Conservation (phyloP, 2,329 filamentous ascomycete species). For the Ophiocordyceps camponoti-saundersi region DNA sequence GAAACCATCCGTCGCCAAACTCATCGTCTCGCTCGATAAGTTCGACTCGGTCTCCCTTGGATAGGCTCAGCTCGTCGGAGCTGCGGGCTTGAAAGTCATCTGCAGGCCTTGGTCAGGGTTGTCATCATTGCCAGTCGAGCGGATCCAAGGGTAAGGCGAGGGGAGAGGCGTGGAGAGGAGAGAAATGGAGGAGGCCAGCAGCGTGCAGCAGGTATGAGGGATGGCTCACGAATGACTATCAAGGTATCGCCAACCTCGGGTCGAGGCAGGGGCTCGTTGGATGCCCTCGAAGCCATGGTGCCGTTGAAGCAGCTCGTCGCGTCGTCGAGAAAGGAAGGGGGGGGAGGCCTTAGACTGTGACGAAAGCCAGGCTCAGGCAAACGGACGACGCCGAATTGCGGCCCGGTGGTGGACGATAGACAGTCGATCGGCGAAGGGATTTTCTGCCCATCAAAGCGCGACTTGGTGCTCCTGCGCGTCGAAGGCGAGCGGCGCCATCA, state of each 20-base stretch:
- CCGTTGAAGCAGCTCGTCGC: slow-evolving; percentile 1
- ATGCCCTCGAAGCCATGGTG: slow-evolving; percentile 24
- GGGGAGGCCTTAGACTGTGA: too few relatives aligned
- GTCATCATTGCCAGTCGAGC: background rate
- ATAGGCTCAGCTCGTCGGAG: slow-evolving; percentile 78
- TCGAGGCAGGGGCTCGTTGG: slow-evolving; percentile 19
- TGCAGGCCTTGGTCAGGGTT: slow-evolving; percentile 16
- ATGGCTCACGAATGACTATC: slow-evolving; percentile 51
- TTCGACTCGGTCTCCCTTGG: slow-evolving; percentile 71
- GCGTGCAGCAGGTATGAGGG: slow-evolving; percentile 7
- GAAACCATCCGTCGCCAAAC: slow-evolving; percentile 76
- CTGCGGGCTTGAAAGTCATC: slow-evolving; percentile 88
- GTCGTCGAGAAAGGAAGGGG: background rate
- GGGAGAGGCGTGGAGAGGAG: background rate
- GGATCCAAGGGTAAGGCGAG: background rate
- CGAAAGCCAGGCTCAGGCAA: too few relatives aligned
- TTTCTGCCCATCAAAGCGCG: slow-evolving; percentile 2
- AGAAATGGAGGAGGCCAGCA: background rate
- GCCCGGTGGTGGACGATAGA: too few relatives aligned
- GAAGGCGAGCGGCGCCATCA: slow-evolving; percentile 4
- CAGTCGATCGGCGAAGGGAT: background rate
- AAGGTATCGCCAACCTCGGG: slow-evolving; percentile 51
- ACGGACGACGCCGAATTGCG: background rate
- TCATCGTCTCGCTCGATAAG: slow-evolving; percentile 75
- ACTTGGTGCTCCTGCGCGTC: slow-evolving; percentile 3